phyloP scores from a whole-genome alignment of 495 filamentous ascomycete species.

The Daldinia loculata region DNA sequence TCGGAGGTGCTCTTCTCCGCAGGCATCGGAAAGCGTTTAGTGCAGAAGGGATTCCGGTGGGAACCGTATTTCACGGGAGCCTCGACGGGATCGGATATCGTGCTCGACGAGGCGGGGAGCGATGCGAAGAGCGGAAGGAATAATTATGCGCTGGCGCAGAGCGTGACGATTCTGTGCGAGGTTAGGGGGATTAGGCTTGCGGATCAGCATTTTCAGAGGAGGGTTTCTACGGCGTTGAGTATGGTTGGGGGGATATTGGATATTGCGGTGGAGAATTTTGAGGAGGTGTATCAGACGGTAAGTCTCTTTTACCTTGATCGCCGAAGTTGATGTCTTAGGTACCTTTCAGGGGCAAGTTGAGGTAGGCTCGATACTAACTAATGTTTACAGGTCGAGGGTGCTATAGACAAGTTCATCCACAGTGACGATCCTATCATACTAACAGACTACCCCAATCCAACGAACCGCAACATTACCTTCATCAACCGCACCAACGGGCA shows the following conservation, averaged over 20 bases:
- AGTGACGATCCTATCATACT: conserved; percentile 42
- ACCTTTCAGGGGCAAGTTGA: not conserved
- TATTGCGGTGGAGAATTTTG: conserved; percentile 42
- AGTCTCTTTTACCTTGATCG: not conserved
- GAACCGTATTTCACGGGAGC: conserved; percentile 48
- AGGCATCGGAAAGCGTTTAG: conserved; percentile 34
- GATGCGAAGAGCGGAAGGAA: conserved; percentile 48
- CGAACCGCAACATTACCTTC: conserved; percentile 38
- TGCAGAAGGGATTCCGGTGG: conserved; percentile 42
- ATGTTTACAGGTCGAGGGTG: conserved; percentile 37
- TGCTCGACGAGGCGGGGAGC: conserved; percentile 45
- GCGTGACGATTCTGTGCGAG: conserved; percentile 45
- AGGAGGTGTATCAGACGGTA: conserved; percentile 42
- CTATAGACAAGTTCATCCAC: conserved; percentile 39
- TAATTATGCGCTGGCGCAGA: conserved; percentile 44
- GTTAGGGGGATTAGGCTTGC: conserved; percentile 47
- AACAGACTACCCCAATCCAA: conserved; percentile 40
- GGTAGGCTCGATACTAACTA: not conserved
- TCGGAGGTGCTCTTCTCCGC: conserved; percentile 45
- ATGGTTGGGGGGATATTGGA: conserved; percentile 47
- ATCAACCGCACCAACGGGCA: conserved; percentile 34
- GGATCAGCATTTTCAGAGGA: conserved; percentile 46
- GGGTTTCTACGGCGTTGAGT: conserved; percentile 44
- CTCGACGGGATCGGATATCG: conserved; percentile 17
- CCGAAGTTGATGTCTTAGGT: not conserved